Base-by-base conservation (phyloP, 306 rosid species). In the Acacia melanoxylon region DNA sequence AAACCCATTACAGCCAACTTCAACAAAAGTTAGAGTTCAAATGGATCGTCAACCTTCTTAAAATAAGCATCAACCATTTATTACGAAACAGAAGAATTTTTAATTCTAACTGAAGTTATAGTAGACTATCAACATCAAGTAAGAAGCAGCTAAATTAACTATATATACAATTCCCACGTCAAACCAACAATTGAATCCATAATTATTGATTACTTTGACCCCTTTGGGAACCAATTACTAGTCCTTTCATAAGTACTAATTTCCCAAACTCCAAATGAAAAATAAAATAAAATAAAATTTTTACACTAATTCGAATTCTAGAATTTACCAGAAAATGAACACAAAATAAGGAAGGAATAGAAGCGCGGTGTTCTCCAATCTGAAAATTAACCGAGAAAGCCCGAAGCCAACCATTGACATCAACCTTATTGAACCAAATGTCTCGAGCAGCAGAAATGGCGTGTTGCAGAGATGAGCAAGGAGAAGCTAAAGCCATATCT, bases 341-440 rank as follows among this genome's bases (percentile, higher is more conserved):
- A 46, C 25, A 52, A 19, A 35, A 2, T 24, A 37, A 62, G 69
- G 46, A 33, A 33, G 79, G 86, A 74, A 89, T 69, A 27, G 92
- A 86, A 68, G 94, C 7, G 78, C 86, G 80, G 27, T 83, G 67
- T 68, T 89, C 83, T 56, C 97, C 98, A 27, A 93, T 95, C 80
- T 80, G 89, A 83, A 97, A 97, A 27, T 95, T 98, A 69, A 94
- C 94, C 10, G 92, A 86, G 89, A 95, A 93, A 17, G 98, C 98
- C 85, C 90, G 90, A 59, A 95, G 86, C 94, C 97, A 93, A 25
- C 89, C 97, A 80, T 73, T 81, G 72, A 93, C 94, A 69, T 95
- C 94, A 75, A 95, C 91, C 52, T 46, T 82, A 77, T 91, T 86
- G 85, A 93, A 89, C 99, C 99, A 95, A 62, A 91, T 70, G 35